Conservation (phyloP, 805 yeast species). For the Candida saitoana region DNA sequence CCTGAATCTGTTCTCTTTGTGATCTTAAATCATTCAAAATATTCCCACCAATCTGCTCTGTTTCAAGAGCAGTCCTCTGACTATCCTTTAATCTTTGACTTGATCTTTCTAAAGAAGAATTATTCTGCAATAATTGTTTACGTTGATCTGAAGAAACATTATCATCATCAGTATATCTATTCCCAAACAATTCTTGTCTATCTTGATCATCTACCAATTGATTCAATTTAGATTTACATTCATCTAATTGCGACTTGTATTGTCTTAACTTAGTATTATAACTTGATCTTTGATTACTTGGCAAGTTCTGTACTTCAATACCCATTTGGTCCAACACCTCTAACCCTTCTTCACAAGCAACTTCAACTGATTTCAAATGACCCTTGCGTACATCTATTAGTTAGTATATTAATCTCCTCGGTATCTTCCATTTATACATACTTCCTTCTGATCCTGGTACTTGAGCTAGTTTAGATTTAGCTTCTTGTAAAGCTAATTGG, state of each 20-base stretch:
- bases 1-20: constrained; percentile 87
- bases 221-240: constrained; percentile 52
- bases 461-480: constrained; percentile 59
- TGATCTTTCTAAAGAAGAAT: constrained; percentile 76
- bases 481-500: constrained; percentile 65
- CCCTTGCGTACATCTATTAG: constrained; percentile 46
- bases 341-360: constrained; percentile 71
- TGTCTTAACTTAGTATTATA: constrained; percentile 75
- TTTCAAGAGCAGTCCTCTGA: constrained; percentile 85
- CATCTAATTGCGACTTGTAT: constrained; percentile 56
- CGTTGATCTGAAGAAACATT: constrained; percentile 62
- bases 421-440: constrained; percentile 12
- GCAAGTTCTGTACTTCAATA: constrained; percentile 77
- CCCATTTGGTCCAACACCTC: constrained; percentile 84
- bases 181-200: constrained; percentile 69
- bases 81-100: constrained; percentile 82
- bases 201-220: constrained; percentile 65
- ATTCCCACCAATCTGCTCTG: constrained; percentile 87
- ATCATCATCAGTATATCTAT: constrained; percentile 34
- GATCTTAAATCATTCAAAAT: constrained; percentile 84
- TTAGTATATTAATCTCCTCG: constrained; percentile 14
- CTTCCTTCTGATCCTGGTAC: constrained; percentile 45
- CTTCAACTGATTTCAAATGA: constrained; percentile 57
- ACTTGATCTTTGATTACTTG: constrained; percentile 67
- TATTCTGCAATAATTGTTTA: constrained; percentile 71